Evolutionary conservation across 108 stramenopile species (phyloP).

Genomic region (Fragilaria radians): DNA sequence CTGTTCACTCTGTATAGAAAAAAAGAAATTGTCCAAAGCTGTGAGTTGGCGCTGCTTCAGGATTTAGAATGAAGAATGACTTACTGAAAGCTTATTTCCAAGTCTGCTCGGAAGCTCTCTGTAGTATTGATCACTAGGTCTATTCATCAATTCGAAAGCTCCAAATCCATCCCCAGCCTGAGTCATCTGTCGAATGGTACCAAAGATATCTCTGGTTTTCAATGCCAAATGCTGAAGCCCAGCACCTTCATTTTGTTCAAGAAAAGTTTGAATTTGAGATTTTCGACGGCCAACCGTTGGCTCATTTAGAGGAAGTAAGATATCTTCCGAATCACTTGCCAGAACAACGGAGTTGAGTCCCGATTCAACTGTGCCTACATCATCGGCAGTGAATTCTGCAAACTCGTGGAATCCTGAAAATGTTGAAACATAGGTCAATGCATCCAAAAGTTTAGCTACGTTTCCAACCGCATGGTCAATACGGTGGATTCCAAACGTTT

Average conservation of each 20-base stretch:
- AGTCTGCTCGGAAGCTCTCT: slow-evolving; percentile 37
- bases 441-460: slow-evolving; percentile 44
- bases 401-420: slow-evolving; percentile 80
- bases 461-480: slow-evolving; percentile 76
- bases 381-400: slow-evolving; percentile 80
- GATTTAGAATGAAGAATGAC: too few relatives aligned
- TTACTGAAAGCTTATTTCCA: slow-evolving; percentile 32
- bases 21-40: too few relatives aligned
- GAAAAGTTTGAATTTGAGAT: slow-evolving; percentile 72
- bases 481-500: slow-evolving; percentile 35
- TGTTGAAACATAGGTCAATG: slow-evolving; percentile 32
- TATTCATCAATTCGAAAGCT: slow-evolving; percentile 79
- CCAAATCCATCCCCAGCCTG: slow-evolving; percentile 46
- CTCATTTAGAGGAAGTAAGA: slow-evolving; percentile 83
- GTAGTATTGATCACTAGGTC: slow-evolving; percentile 71
- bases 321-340: slow-evolving; percentile 46
- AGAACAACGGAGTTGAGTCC: slow-evolving; percentile 84
- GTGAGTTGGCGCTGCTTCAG: too few relatives aligned
- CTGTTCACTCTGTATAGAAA: slow-evolving; percentile 17
- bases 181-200: slow-evolving; percentile 60
- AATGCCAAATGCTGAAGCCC: slow-evolving; percentile 87
- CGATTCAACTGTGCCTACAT: slow-evolving; percentile 80
- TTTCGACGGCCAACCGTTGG: slow-evolving; percentile 43
- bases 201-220: slow-evolving; percentile 74
- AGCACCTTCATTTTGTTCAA: slow-evolving; percentile 82